Evolutionary conservation across 768 basidiomycete species (phyloP).

Genomic region (Leccinum sublutescens): DNA sequence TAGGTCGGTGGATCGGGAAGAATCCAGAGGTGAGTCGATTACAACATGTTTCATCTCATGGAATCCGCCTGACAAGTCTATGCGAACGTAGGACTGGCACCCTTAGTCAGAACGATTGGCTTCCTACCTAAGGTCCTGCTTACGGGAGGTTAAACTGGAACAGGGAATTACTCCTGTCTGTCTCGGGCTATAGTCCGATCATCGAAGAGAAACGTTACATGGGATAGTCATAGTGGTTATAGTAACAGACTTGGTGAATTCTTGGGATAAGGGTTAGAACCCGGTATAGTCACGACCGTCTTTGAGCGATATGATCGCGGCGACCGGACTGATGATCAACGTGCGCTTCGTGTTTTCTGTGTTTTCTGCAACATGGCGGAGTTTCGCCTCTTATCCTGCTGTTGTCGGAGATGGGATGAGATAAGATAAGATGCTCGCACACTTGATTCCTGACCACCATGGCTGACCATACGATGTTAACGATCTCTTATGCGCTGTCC

Average conservation of each 20-base stretch:
- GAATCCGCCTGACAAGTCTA: neutral
- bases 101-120: neutral
- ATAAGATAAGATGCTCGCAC: conserved; percentile 16
- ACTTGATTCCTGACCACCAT: conserved; percentile 11
- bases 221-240: conserved; percentile 19
- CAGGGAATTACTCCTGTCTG: conserved; percentile 35
- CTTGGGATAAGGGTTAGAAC: conserved; percentile 47
- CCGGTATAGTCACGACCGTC: conserved; percentile 89
- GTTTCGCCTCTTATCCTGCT: conserved; percentile 77
- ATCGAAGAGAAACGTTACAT: neutral
- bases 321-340: conserved; percentile 78
- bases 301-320: conserved; percentile 90
- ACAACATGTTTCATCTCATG: neutral
- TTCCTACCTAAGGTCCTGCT: neutral
- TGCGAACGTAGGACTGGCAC: neutral
- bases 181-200: neutral
- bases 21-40: conserved; percentile 46
- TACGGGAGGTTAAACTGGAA: conserved; percentile 44
- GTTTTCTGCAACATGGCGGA: conserved; percentile 88
- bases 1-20: conserved; percentile 54
- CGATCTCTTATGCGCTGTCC: conserved; percentile 22
- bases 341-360: conserved; percentile 71
- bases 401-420: conserved; percentile 13
- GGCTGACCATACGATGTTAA: conserved; percentile 14
- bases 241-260: conserved; percentile 63